phyloP scores from a whole-genome alignment of 768 basidiomycete genomes.

The Tubosaeta sp. region DNA sequence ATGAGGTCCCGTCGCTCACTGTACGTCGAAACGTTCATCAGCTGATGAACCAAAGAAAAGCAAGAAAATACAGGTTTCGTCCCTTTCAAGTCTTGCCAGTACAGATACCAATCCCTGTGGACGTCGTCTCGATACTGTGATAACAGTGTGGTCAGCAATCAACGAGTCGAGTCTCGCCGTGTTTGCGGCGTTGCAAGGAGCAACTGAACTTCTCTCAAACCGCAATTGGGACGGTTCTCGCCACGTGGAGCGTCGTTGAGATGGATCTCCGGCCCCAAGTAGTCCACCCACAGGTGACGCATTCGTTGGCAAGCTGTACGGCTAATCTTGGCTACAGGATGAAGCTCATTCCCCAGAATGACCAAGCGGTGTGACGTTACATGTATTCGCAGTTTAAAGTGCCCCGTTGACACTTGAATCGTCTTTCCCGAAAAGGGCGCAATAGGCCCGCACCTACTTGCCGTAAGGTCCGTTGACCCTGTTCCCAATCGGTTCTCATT shows the following conservation, averaged over 20 bases:
- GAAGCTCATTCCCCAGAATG: not conserved
- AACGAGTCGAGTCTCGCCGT: too few species aligned
- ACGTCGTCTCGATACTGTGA: not conserved
- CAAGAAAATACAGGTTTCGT: not conserved
- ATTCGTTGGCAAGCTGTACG: not conserved
- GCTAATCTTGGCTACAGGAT: not conserved
- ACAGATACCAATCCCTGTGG: not conserved
- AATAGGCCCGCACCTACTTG: not conserved
- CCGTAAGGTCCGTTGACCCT: constrained; percentile 11
- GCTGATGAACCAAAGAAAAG: too few species aligned
- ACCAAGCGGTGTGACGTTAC: not conserved
- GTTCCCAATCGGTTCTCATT: not conserved
- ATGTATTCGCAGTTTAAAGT: not conserved
- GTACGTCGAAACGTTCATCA: not conserved
- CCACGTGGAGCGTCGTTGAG: too few species aligned
- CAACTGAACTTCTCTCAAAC: not conserved
- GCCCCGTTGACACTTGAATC: not conserved
- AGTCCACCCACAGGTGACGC: too few species aligned
- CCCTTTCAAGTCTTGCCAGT: not conserved
- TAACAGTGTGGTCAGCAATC: too few species aligned
- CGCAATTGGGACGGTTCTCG: not conserved
- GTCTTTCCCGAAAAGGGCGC: not conserved
- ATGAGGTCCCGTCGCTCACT: not conserved
- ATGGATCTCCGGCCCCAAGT: too few species aligned
- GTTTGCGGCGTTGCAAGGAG: not conserved